These are phyloP conservation scores for Domatiomyces catenatus DNA, from an alignment of 2,329 filamentous ascomycete genomes.

Conservation along the genomic window DNA sequence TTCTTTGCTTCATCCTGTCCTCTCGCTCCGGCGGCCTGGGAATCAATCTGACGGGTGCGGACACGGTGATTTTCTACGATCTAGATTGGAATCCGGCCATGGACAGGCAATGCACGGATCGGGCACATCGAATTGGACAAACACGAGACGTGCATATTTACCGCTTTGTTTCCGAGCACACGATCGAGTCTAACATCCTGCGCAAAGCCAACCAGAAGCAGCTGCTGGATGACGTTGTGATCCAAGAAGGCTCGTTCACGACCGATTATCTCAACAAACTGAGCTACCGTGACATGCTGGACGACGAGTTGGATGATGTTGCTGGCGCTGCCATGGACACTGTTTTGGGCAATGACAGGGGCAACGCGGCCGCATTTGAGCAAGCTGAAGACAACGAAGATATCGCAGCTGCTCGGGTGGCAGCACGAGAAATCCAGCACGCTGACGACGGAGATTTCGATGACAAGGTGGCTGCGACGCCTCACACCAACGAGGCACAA, in stretches of 20 bases:
- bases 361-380: constrained; percentile 58
- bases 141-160: constrained; percentile 97
- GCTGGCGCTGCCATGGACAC: constrained; percentile 74
- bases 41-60: constrained; percentile 90
- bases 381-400: constrained; percentile 89
- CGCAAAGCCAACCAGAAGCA: constrained; percentile 95
- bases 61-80: constrained; percentile 98
- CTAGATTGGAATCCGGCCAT: constrained; percentile 99
- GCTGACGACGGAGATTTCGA: constrained; percentile 76
- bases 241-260: constrained; percentile 94
- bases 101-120: constrained; percentile 98
- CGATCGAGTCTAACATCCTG: constrained; percentile 94
- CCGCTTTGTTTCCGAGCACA: constrained; percentile 80
- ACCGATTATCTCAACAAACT: constrained; percentile 87
- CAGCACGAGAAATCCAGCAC: constrained; percentile 72
- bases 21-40: constrained; percentile 87
- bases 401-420: constrained; percentile 69
- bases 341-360: constrained; percentile 46
- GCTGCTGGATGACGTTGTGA: constrained; percentile 93
- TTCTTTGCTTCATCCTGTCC: constrained; percentile 88
- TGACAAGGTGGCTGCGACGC: constrained; percentile 37
- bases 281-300: constrained; percentile 52
- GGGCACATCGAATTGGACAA: constrained; percentile 92
- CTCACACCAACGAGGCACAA: constrained; percentile 19
- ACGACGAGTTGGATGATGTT: constrained; percentile 41